Evolutionary conservation across 2,329 filamentous ascomycete species (phyloP).

Genomic region (Periconia digitata): DNA sequence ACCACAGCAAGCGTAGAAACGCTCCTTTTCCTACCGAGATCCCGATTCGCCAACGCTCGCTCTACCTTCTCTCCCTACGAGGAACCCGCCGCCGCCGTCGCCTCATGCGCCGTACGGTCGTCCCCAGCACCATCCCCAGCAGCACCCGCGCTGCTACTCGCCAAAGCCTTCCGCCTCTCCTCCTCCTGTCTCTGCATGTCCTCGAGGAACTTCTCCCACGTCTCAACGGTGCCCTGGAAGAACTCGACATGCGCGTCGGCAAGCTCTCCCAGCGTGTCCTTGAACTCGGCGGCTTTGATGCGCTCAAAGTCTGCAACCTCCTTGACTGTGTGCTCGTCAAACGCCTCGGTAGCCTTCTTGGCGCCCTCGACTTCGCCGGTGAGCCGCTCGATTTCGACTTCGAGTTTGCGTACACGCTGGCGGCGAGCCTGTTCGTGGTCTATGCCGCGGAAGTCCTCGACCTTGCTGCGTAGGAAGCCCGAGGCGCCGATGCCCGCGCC

Average conservation of each 20-base stretch:
- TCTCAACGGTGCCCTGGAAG: conserved; percentile 75
- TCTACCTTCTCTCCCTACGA: neutral
- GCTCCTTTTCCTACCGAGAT: neutral
- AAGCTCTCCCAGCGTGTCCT: conserved; percentile 77
- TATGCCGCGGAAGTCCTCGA: conserved; percentile 94
- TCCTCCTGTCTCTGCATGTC: conserved; percentile 76
- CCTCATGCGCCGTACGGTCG: neutral
- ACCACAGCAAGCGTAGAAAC: too few relatives aligned
- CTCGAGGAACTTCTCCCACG: conserved; percentile 87
- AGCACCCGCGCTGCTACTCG: neutral
- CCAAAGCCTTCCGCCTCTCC: conserved; percentile 27
- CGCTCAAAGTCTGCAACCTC: conserved; percentile 94
- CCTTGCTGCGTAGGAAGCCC: conserved; percentile 87
- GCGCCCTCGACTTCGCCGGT: conserved; percentile 84
- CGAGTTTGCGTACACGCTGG: conserved; percentile 84
- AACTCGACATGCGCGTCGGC: conserved; percentile 86
- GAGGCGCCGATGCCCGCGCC: conserved; percentile 70
- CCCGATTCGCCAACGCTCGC: neutral
- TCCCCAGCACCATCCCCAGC: neutral
- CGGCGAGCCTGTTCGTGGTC: conserved; percentile 91
- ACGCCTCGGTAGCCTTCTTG: conserved; percentile 84
- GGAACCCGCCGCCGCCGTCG: too few relatives aligned
- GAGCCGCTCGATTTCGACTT: conserved; percentile 88
- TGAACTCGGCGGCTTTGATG: conserved; percentile 93
- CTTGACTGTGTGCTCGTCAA: conserved; percentile 93